These are phyloP conservation scores for Dryadomyces quercivorus DNA, from an alignment of 2,329 filamentous ascomycete genomes.

Conservation along the genomic window DNA sequence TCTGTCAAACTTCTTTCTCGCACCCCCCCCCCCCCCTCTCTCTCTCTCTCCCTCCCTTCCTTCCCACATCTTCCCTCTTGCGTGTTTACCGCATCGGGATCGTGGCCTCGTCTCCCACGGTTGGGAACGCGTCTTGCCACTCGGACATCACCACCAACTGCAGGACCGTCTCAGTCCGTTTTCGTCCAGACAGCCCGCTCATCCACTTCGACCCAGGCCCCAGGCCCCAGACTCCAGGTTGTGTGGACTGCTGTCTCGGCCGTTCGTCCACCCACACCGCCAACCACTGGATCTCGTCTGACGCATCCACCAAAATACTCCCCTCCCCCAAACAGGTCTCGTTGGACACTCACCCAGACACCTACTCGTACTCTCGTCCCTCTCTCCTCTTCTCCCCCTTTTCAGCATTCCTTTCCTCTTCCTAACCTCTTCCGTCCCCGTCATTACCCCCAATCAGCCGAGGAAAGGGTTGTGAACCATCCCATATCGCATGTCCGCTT, in stretches of 20 bases:
- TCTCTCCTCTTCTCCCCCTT: neutral
- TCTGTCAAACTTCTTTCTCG: neutral
- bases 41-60: neutral
- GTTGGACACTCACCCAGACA: neutral
- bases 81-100: conserved; percentile 1
- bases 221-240: neutral
- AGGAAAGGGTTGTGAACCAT: neutral
- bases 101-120: neutral
- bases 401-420: neutral
- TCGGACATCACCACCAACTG: neutral
- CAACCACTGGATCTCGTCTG: neutral
- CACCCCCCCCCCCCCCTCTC: neutral
- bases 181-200: neutral
- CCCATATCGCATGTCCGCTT: neutral
- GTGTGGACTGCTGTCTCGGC: neutral
- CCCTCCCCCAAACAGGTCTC: neutral
- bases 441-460: neutral
- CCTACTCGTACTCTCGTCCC: neutral
- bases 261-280: neutral
- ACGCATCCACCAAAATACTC: neutral
- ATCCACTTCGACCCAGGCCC: neutral
- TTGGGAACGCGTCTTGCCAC: neutral
- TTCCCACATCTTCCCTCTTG: neutral
- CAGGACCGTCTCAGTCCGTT: neutral
- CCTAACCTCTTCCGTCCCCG: neutral